These are phyloP conservation scores for Penicillium concentricum DNA, from an alignment of 2,329 filamentous ascomycete species.

Conservation along the genomic window DNA sequence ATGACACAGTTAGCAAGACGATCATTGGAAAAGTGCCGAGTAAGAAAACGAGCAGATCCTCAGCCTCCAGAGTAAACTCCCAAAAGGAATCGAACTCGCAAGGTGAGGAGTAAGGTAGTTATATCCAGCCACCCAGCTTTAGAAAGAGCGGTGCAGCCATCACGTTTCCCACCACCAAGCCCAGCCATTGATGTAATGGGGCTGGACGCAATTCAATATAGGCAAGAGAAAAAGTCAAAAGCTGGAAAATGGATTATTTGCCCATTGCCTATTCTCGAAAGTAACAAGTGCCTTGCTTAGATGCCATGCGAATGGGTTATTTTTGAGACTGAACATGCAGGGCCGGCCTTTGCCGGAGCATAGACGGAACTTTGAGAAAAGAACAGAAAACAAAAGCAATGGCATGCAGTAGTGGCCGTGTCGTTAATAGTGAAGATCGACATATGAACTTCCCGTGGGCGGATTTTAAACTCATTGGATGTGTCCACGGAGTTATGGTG, in stretches of 20 bases:
- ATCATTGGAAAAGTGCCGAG: not conserved
- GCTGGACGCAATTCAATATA: not conserved
- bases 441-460: not conserved
- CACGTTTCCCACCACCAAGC: too few relatives aligned
- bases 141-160: not conserved
- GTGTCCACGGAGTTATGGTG: not conserved
- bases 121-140: not conserved
- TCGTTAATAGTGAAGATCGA: constrained; percentile 1
- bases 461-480: constrained; percentile 1
- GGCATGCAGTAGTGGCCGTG: not conserved
- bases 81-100: not conserved
- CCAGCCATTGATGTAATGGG: not conserved
- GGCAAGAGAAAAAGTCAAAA: not conserved
- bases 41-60: not conserved
- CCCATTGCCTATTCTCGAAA: not conserved
- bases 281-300: constrained; percentile 3
- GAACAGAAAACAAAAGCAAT: not conserved
- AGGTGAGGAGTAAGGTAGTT: not conserved
- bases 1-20: not conserved
- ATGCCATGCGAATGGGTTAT: constrained; percentile 3
- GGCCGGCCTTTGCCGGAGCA: not conserved
- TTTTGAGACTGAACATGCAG: constrained; percentile 2
- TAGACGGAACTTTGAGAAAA: not conserved
- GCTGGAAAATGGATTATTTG: not conserved
- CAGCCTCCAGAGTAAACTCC: not conserved